Conservation (phyloP, 768 basidiomycete genomes). For the Leucosporidium creatinivorum region DNA sequence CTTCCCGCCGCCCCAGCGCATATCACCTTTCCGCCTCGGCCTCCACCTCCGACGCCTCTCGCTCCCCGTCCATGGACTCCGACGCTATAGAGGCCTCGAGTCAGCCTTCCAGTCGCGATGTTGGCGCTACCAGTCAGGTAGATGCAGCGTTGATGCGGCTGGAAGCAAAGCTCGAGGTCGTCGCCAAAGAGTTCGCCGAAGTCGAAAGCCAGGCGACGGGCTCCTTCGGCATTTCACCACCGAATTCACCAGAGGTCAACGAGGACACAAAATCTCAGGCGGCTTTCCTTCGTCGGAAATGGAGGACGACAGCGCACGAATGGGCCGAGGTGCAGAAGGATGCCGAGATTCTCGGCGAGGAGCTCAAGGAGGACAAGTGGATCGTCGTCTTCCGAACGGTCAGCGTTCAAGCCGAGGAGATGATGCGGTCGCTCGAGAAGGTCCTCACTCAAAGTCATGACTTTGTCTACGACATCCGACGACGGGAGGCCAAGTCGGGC, state of each 20-base stretch:
- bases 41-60: neutral
- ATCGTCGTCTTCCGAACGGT: conserved; percentile 89
- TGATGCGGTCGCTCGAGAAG: conserved; percentile 95
- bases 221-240: neutral
- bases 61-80: neutral
- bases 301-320: conserved; percentile 61
- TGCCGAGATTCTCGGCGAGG: conserved; percentile 61
- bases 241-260: conserved; percentile 15
- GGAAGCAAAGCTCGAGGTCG: conserved; percentile 32
- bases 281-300: conserved; percentile 60
- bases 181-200: conserved; percentile 13
- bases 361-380: conserved; percentile 93
- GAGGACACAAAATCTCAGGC: conserved; percentile 45
- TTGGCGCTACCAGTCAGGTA: conserved; percentile 15
- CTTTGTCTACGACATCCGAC: conserved; percentile 53
- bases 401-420: conserved; percentile 88
- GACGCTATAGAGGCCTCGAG: neutral
- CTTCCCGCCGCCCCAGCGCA: neutral
- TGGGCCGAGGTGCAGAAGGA: conserved; percentile 55
- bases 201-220: conserved; percentile 17
- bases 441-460: conserved; percentile 51
- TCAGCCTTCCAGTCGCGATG: neutral
- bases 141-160: conserved; percentile 30
- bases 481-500: neutral
- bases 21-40: neutral